A percentile compares a stretch with the other conserved stretches of the same genome.
Conservation (phyloP, 129 eudicot genomes). For the Oenanthe sinensis region DNA sequence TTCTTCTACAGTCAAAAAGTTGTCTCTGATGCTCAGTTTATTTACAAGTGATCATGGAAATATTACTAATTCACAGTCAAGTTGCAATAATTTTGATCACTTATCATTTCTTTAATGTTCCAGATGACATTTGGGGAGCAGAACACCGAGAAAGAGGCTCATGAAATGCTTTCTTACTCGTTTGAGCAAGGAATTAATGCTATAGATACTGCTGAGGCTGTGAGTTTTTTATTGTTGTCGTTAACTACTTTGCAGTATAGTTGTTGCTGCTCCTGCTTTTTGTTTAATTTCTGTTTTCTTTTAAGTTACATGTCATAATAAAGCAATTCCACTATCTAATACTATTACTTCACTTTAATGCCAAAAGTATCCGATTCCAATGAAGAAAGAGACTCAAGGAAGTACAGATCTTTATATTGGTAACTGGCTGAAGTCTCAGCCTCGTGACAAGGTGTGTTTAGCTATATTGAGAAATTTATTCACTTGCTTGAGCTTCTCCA, state of each 20-base stretch:
- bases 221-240: conserved; percentile 18
- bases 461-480: background rate
- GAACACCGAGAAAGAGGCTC: conserved; percentile 97
- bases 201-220: conserved; percentile 81
- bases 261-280: background rate
- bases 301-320: background rate
- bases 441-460: conserved; percentile 73
- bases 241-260: background rate
- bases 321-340: conserved; percentile 5
- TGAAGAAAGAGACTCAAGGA: conserved; percentile 89
- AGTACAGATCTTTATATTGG: conserved; percentile 68
- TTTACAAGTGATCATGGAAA: conserved; percentile 1
- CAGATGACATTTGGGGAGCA: conserved; percentile 99
- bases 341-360: background rate
- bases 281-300: background rate
- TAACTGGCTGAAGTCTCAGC: conserved; percentile 86
- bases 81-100: conserved; percentile 15
- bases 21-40: conserved; percentile 12
- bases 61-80: background rate
- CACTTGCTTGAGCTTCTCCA: background rate
- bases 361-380: conserved; percentile 71
- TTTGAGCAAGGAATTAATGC: conserved; percentile 74
- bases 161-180: conserved; percentile 69
- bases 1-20: conserved; percentile 6
- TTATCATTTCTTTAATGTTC: conserved; percentile 6